phyloP scores from a whole-genome alignment of 2,329 filamentous ascomycete species.

The Teratosphaeria zuluensis region DNA sequence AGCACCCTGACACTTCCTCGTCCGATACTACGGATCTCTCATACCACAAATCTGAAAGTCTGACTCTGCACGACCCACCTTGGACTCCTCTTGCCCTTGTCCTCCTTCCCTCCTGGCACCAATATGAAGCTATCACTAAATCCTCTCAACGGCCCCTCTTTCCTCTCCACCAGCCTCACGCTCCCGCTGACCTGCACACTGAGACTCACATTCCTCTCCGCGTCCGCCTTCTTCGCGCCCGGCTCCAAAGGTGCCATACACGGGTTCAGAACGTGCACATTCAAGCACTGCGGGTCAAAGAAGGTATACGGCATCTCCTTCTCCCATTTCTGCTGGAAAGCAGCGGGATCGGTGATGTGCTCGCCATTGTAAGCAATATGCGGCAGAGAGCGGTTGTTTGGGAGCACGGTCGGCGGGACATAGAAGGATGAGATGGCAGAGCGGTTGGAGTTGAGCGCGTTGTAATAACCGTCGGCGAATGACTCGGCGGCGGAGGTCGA shows the following conservation, averaged over 20 bases:
- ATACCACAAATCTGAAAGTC: slow-evolving; percentile 35
- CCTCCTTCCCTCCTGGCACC: slow-evolving; percentile 48
- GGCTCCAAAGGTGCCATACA: slow-evolving; percentile 19
- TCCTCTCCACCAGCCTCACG: slow-evolving; percentile 54
- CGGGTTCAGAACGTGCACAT: slow-evolving; percentile 69
- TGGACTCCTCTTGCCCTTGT: slow-evolving; percentile 20
- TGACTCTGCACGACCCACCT: slow-evolving; percentile 34
- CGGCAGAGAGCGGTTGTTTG: slow-evolving; percentile 44
- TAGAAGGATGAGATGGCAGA: slow-evolving; percentile 60
- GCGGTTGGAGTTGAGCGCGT: slow-evolving; percentile 54
- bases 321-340: slow-evolving; percentile 60
- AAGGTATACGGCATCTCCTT: slow-evolving; percentile 52
- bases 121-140: slow-evolving; percentile 77
- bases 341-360: slow-evolving; percentile 49
- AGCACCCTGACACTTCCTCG: background rate
- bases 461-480: slow-evolving; percentile 68
- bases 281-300: slow-evolving; percentile 67
- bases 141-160: slow-evolving; percentile 53
- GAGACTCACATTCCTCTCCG: slow-evolving; percentile 56
- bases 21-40: background rate
- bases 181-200: slow-evolving; percentile 64
- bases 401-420: slow-evolving; percentile 47
- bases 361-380: slow-evolving; percentile 76
- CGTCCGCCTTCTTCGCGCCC: slow-evolving; percentile 22
- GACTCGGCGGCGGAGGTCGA: slow-evolving; percentile 52